Percentiles rank a stretch among this genome's conserved stretches.
phyloP scores from a whole-genome alignment of 129 eudicot genomes.

The Flaveria ramosissima region DNA sequence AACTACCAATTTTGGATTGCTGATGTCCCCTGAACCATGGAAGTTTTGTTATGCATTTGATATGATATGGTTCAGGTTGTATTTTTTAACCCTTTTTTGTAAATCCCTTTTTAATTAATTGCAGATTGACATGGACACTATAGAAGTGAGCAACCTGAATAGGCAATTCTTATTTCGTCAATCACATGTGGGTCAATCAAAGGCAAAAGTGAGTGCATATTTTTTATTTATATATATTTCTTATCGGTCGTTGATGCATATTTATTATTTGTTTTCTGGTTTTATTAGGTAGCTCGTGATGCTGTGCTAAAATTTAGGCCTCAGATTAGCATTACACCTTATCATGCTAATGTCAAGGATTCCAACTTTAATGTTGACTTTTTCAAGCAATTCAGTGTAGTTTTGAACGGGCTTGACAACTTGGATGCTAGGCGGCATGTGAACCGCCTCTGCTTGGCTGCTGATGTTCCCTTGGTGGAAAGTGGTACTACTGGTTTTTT shows the following conservation, averaged over 20 bases:
- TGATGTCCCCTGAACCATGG: not conserved
- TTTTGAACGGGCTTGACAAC: slow-evolving; percentile 94
- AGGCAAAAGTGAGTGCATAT: slow-evolving; percentile 80
- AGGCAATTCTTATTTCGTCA: slow-evolving; percentile 93
- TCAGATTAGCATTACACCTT: slow-evolving; percentile 79
- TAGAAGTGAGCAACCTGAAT: slow-evolving; percentile 95
- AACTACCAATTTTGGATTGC: not conserved
- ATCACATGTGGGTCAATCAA: slow-evolving; percentile 93
- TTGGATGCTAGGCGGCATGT: slow-evolving; percentile 97
- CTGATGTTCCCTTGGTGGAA: slow-evolving; percentile 92
- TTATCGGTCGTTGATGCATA: not conserved
- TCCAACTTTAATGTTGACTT: slow-evolving; percentile 90
- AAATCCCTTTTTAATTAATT: slow-evolving; percentile 25
- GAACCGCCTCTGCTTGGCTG: slow-evolving; percentile 97
- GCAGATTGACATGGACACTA: slow-evolving; percentile 99
- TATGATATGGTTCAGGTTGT: slow-evolving; percentile 6
- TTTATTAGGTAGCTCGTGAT: slow-evolving; percentile 88
- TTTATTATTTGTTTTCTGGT: not conserved
- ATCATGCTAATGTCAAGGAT: slow-evolving; percentile 98
- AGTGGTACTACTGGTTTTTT: slow-evolving; percentile 98
- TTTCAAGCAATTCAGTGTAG: slow-evolving; percentile 85
- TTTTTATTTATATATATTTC: not conserved
- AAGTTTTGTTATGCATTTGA: not conserved
- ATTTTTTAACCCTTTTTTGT: not conserved
- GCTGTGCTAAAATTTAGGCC: slow-evolving; percentile 95